Evolutionary conservation across 2,329 filamentous ascomycete species (phyloP), one percentile per base, ranked within the genome.

Genomic region (Paraphaeosphaeria minitans): DNA sequence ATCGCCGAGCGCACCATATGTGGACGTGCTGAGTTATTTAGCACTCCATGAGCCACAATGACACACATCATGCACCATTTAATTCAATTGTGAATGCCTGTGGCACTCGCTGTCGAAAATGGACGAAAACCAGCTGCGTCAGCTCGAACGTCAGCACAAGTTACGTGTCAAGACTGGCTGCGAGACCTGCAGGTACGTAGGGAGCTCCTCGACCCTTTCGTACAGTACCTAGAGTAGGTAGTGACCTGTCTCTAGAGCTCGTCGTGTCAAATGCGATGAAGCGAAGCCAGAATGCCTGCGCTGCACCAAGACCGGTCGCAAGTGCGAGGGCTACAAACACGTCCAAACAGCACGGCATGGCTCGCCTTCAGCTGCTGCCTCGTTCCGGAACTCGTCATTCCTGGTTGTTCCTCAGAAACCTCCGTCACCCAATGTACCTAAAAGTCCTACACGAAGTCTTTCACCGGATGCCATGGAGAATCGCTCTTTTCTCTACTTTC

Each of bases 241-340:
- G 46, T 70, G 42, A 70, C 49, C 35, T 19, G 9, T 37, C 10
- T 19, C 16, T 33, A 68, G 67, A 55, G 64, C 73, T 53, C 75
- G 75, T 31, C 70, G 69, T 21, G 64, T 77, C 19, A 77, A 77
- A 56, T 77, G 74, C 55, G 75, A 77, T 54, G 75, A 77, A 58
- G 60, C 53, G 4, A 73, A 69, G 49, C 74, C 75, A 19, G 55
- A 60, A 12, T 77, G 75, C 53, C 56, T 61, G 12, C 70, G 70
- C 42, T 79, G 76, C 59, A 73, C 67, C 10, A 74, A 70, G 47
- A 75, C 74, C 6, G 75, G 75, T 22, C 70, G 75, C 33, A 76
- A 66, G 51, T 78, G 76, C 53, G 74, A 76, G 53, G 75, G 75
- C 33, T 78, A 78, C 60, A 67, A 66, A 45, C 66, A 71, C 50